phyloP scores from a whole-genome alignment of 192 early-diverging fungal genomes.

The Umbelopsis vinacea region DNA sequence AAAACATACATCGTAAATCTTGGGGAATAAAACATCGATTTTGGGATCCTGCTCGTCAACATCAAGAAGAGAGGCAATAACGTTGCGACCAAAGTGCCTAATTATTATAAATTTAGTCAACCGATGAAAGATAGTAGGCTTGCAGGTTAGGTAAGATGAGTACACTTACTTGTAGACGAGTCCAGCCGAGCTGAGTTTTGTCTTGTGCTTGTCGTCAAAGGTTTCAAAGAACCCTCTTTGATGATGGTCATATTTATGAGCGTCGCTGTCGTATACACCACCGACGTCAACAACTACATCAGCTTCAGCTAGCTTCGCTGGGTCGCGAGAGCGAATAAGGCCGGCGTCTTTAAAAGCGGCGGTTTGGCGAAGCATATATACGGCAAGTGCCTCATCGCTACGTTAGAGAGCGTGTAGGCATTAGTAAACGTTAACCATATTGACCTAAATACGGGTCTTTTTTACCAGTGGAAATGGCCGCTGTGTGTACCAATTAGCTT shows the following conservation, averaged over 20 bases:
- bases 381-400: slow-evolving; percentile 90
- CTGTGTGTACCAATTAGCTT: slow-evolving; percentile 83
- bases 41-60: slow-evolving; percentile 54
- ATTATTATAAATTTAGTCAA: not conserved
- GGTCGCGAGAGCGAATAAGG: slow-evolving; percentile 85
- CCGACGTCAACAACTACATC: slow-evolving; percentile 96
- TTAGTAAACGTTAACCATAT: not conserved
- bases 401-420: not conserved
- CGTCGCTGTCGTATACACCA: slow-evolving; percentile 82
- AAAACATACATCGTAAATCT: slow-evolving; percentile 73
- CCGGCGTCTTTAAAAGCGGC: slow-evolving; percentile 64
- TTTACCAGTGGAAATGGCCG: slow-evolving; percentile 76
- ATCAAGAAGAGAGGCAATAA: slow-evolving; percentile 65
- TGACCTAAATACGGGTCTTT: slow-evolving; percentile 36
- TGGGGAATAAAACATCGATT: slow-evolving; percentile 75
- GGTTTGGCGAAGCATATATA: slow-evolving; percentile 79
- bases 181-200: slow-evolving; percentile 94
- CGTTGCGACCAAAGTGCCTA: slow-evolving; percentile 86
- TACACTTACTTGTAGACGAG: slow-evolving; percentile 84
- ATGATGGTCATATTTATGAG: slow-evolving; percentile 87
- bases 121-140: not conserved
- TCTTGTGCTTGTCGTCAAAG: slow-evolving; percentile 75
- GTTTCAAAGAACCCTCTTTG: slow-evolving; percentile 93
- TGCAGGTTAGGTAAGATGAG: not conserved
- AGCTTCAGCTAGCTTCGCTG: slow-evolving; percentile 71